Conservation (phyloP, 2,329 filamentous ascomycete genomes). For the Fusarium sp. region DNA sequence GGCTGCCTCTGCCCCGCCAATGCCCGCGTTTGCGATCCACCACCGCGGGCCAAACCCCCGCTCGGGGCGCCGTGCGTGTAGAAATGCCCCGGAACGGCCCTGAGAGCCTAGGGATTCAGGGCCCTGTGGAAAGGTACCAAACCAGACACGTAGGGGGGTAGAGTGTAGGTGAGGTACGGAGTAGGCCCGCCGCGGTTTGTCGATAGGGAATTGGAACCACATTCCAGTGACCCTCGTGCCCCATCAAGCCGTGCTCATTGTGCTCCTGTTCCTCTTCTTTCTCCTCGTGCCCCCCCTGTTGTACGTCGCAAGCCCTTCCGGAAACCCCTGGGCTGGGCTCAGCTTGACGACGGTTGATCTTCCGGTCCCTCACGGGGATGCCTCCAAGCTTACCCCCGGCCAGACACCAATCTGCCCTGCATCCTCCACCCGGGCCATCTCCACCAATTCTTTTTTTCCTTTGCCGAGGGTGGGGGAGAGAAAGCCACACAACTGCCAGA, state of each 20-base stretch:
- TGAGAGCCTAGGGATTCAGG: not conserved
- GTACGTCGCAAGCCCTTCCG: constrained; percentile 5
- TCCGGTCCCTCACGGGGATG: constrained; percentile 18
- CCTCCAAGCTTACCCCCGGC: constrained; percentile 22
- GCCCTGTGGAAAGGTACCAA: constrained; percentile 24
- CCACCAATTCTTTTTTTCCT: constrained; percentile 34
- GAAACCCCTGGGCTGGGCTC: constrained; percentile 7
- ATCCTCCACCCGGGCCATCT: constrained; percentile 17
- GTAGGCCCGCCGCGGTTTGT: not conserved
- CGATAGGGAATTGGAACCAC: not conserved
- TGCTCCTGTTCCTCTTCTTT: not conserved
- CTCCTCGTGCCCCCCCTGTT: not conserved
- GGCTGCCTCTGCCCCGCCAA: constrained; percentile 34
- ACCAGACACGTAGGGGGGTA: constrained; percentile 9
- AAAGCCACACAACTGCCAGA: constrained; percentile 23
- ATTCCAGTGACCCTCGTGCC: constrained; percentile 4
- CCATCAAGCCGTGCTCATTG: constrained; percentile 4
- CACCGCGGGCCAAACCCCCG: constrained; percentile 45
- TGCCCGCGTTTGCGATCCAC: constrained; percentile 45
- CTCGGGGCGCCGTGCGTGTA: constrained; percentile 39
- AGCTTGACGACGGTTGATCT: constrained; percentile 1
- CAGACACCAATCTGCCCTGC: constrained; percentile 33
- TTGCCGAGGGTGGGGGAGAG: constrained; percentile 44
- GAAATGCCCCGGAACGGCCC: constrained; percentile 31
- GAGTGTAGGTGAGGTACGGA: not conserved